Evolutionary conservation across 495 filamentous ascomycete species (phyloP).

Genomic region (Friedmanniomyces endolithicus): DNA sequence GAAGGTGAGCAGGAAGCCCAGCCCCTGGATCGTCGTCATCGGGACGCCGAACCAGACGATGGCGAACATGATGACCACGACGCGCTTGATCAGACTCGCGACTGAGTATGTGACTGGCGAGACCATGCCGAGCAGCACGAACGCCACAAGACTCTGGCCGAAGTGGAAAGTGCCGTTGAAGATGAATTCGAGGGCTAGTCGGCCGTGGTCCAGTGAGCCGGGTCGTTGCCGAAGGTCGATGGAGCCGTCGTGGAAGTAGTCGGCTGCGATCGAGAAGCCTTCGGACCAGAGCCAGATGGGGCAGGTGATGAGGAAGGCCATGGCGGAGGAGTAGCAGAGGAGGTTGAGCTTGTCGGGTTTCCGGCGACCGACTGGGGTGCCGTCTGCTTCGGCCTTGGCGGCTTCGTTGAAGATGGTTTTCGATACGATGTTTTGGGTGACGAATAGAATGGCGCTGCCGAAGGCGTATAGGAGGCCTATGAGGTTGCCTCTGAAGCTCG

Average conservation of each 20-base stretch:
- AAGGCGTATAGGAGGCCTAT: slow-evolving; percentile 81
- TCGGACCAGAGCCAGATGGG: slow-evolving; percentile 92
- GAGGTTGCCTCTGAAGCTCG: slow-evolving; percentile 74
- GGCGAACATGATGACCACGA: slow-evolving; percentile 90
- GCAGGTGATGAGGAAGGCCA: slow-evolving; percentile 81
- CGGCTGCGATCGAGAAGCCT: slow-evolving; percentile 59
- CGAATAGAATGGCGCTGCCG: slow-evolving; percentile 79
- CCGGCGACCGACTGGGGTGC: slow-evolving; percentile 38
- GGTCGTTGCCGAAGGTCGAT: slow-evolving; percentile 46
- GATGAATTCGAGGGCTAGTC: slow-evolving; percentile 67
- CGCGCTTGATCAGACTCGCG: slow-evolving; percentile 85
- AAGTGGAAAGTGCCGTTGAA: slow-evolving; percentile 98
- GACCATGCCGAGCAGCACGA: slow-evolving; percentile 78
- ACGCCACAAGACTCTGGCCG: slow-evolving; percentile 88
- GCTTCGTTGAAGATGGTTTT: slow-evolving; percentile 98
- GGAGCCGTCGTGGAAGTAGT: slow-evolving; percentile 56
- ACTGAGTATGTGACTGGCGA: slow-evolving; percentile 96
- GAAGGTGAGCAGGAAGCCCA: slow-evolving; percentile 81
- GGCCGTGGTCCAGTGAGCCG: slow-evolving; percentile 64
- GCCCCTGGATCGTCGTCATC: slow-evolving; percentile 68
- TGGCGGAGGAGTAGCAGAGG: slow-evolving; percentile 84
- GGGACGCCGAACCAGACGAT: slow-evolving; percentile 91
- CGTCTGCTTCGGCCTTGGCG: slow-evolving; percentile 63
- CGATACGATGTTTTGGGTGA: slow-evolving; percentile 97
- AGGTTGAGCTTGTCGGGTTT: slow-evolving; percentile 97